phyloP scores from a whole-genome alignment of 768 basidiomycete genomes.

The Filobasidium floriforme region DNA sequence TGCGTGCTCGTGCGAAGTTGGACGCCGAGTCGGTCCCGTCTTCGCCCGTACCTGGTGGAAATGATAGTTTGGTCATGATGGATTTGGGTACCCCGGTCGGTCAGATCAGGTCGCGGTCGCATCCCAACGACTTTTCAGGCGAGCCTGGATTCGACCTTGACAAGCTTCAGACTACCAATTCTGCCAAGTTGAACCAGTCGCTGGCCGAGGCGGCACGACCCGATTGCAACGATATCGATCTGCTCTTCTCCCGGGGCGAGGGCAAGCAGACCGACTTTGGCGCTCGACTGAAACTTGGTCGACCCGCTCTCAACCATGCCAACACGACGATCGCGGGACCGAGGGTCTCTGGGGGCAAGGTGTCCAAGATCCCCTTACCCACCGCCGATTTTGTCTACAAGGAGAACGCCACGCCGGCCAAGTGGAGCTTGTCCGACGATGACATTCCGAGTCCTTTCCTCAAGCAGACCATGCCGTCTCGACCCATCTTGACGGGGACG shows the following conservation, averaged over 20 bases:
- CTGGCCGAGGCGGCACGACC: not conserved
- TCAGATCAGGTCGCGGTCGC: not conserved
- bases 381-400: conserved; percentile 32
- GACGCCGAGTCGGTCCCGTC: conserved; percentile 16
- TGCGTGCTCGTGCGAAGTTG: conserved; percentile 11
- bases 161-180: conserved; percentile 11
- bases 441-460: conserved; percentile 42
- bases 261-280: conserved; percentile 2
- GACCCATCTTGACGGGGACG: not conserved
- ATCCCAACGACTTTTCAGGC: not conserved
- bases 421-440: conserved; percentile 36
- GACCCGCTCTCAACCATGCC: conserved; percentile 8
- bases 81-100: conserved; percentile 20
- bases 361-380: conserved; percentile 21
- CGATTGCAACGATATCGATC: not conserved
- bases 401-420: conserved; percentile 42
- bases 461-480: conserved; percentile 12
- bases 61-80: conserved; percentile 16
- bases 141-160: not conserved
- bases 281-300: not conserved
- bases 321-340: conserved; percentile 1
- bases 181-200: not conserved
- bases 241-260: not conserved
- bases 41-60: conserved; percentile 8
- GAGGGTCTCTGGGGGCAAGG: not conserved